Base-by-base conservation (phyloP, 768 basidiomycete species). In the Phaeotremella skinneri region DNA sequence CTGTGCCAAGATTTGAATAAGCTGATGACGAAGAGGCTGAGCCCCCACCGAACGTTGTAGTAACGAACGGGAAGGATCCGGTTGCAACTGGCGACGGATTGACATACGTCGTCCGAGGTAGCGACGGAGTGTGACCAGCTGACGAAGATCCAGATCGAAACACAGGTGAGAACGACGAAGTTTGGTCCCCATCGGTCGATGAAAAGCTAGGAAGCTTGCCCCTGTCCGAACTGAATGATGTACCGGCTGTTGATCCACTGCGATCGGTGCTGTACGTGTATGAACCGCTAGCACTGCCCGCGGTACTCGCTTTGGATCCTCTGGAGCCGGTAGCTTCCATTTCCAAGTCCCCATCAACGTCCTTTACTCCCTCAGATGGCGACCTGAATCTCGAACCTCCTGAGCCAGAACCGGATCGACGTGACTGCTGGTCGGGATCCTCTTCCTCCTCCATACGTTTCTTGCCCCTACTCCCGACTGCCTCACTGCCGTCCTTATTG, bases 31-130 rank as follows among this genome's bases (percentile, higher is more conserved):
- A 47, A 26, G 56, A 58, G 2, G 51, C 52, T 9, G 68, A 63
- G 3, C 49, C 47, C 4, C 59, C 37, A 21, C 68, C 61, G 50
- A 62, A 72, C 6, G 63, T 37, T 1, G 63, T 52, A 3, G 65
- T 34, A 21, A 66, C 61, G 41, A 65, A 69, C 0, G 67, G 61
- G 53, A 63, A 66, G 2, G 58, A 39, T 3, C 45, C 42, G 4
- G 69, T 52, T 16, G 61, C 59, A 4, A 61, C 68, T 20, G 69
- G 66, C 0, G 69, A 68, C 5, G 74, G 74, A 55, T 76, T 76
- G 50, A 72, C 65, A 55, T 73, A 76, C 34, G 72, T 70, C 37
- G 65, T 62, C 27, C 66, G 58, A n/a, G 63, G 64, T 2, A 59
- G 45, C 26, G 48, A 48, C 4, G 58, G 52, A 25, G 42, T 51